Evolutionary conservation across 176 grass and related monocot genomes (phyloP).

Genomic region (Chrysopogon serrulatus): DNA sequence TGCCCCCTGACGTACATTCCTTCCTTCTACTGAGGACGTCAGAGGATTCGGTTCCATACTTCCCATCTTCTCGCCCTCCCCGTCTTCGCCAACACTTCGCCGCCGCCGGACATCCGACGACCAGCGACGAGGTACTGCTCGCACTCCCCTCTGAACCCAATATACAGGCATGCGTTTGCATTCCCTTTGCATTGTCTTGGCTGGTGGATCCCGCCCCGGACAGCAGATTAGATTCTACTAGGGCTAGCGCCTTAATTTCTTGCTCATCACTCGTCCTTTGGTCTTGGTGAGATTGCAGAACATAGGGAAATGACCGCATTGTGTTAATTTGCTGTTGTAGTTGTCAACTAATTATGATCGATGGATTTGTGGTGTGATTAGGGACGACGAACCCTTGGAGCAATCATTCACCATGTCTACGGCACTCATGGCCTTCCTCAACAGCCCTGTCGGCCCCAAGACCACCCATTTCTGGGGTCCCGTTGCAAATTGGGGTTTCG

Average conservation of each 20-base stretch:
- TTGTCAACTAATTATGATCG: background rate
- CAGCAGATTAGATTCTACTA: background rate
- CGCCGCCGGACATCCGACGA: slow-evolving; percentile 2
- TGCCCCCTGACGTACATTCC: too few relatives aligned
- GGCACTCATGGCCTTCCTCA: slow-evolving; percentile 54
- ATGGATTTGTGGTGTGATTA: background rate
- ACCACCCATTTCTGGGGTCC: slow-evolving; percentile 92
- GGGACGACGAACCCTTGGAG: background rate
- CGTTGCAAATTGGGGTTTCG: slow-evolving; percentile 69
- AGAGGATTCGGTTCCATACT: too few relatives aligned
- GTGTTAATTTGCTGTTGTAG: background rate
- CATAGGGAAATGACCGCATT: background rate
- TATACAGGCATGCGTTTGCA: background rate
- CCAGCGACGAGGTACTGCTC: background rate
- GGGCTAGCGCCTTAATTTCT: background rate
- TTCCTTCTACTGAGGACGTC: too few relatives aligned
- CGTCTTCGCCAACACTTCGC: slow-evolving; percentile 7
- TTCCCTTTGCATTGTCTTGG: background rate
- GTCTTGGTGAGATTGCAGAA: background rate
- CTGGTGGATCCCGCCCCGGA: background rate
- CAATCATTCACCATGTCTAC: slow-evolving; percentile 22
- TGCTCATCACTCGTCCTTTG: background rate
- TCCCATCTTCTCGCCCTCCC: background rate
- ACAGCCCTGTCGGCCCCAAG: slow-evolving; percentile 79
- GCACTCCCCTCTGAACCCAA: background rate